Base-by-base conservation (phyloP, 2,329 filamentous ascomycete species). In the Biscogniauxia sp. region DNA sequence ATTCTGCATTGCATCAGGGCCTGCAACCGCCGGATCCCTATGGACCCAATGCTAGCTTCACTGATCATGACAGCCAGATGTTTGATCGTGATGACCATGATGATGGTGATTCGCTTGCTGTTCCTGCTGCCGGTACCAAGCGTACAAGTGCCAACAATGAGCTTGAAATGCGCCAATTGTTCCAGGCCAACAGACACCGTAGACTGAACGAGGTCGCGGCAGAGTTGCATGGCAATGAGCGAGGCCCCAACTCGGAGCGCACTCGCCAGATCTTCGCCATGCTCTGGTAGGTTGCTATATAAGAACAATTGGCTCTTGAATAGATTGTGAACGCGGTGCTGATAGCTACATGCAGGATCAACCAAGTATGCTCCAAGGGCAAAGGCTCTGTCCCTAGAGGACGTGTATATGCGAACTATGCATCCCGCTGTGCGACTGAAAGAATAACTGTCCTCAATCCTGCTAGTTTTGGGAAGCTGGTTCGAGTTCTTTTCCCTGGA, bases 381-480 rank as follows among this genome's bases (percentile, higher is more conserved):
- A 92, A 91, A 73, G 89, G 89, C 0, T 97, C 95, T 5, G 94
- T 98, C 0, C 93, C 95, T 6, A 85, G 95, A 69, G 95, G 95
- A 66, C 85, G 94, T 61, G 95, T 99, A 1, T 99, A 98, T 75
- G 92, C 93, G 62, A 93, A 93, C 74, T 99, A 99, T 75, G 95
- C 94, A 54, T 93, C 91, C 25, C 88, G 92, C 64, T 99, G 95
- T 76, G 93, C 92, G 51, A 96, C 90, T 5, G 93, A 98, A 73
- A 88, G 93, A 72, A 96, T 98, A 49, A 96, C 95, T 0, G 93
- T 97, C 9, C 79, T 99, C 60, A 99, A 99, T 72, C 95, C 95
- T 51, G 95, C 95, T 9, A 98, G 94, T 26, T 99, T 99, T 76
- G 95, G 95, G 59, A 99, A 99, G 76, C 85, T 99, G 51, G 95